Evolutionary conservation across 2,329 filamentous ascomycete genomes (phyloP).

Genomic region (Hymenoscyphus fraxineus): DNA sequence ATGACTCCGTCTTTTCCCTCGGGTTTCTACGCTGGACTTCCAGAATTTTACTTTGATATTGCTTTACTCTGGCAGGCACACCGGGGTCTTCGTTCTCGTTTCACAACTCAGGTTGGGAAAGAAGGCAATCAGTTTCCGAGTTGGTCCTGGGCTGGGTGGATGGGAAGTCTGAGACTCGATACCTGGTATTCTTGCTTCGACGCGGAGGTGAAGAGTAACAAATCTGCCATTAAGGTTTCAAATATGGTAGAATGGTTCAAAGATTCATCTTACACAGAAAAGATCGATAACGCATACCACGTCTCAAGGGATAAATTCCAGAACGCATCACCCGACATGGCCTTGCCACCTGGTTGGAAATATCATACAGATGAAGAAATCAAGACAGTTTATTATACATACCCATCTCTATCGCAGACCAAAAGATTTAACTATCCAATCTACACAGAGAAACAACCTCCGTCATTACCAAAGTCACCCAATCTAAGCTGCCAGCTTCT

Average conservation of each 20-base stretch:
- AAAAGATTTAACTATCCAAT: background rate
- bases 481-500: background rate
- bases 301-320: background rate
- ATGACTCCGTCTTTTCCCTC: background rate
- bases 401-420: background rate
- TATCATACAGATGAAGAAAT: background rate
- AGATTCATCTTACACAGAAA: background rate
- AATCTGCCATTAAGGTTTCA: background rate
- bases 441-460: background rate
- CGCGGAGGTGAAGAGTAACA: background rate
- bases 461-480: background rate
- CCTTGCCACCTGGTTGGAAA: background rate
- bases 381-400: background rate
- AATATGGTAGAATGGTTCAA: background rate
- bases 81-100: background rate
- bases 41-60: conserved; percentile 1
- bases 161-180: background rate
- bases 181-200: background rate
- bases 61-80: background rate
- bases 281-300: background rate
- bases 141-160: conserved; percentile 1
- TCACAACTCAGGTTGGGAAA: background rate
- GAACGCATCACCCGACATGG: background rate
- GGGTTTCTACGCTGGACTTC: background rate
- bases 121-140: background rate